Base-by-base conservation (phyloP, 192 early-diverging fungal genomes). In the Entomortierella parvispora region DNA sequence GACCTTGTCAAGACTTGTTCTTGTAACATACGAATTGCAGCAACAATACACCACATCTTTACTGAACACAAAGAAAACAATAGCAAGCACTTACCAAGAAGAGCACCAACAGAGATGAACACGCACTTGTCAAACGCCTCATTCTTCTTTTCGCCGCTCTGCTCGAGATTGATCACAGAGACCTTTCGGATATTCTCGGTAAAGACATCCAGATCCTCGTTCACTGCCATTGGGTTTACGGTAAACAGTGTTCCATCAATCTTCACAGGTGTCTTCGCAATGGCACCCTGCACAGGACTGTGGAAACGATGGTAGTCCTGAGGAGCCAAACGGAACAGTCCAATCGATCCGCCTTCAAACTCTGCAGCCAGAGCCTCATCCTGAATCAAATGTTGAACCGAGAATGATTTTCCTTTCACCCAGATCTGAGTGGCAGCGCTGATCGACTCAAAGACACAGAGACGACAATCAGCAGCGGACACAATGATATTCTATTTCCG, bases 301-400 rank as follows among this genome's bases (percentile, higher is more conserved):
- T 94, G 93, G 81, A 91, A 90, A n/a, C 93, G 82, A 59, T 94
- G 93, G 40, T 94, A 94, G 61, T 94, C 91, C 80, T 94, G 93
- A 40, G 93, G 93, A 0, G 93, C 93, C 15, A 94, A 65, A 15
- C 93, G 81, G 57, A 90, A 93, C 23, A 93, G 83, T 8, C 85
- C 87, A 60, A 92, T 53, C 0, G 86, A 70, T 0, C 89, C 90
- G 40, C 84, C 89, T 22, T 84, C 81, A 52, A 86, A 91, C 29
- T 79, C 37, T 26, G 65, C 45, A 10, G 85, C 85, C 40, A 87
- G 69, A 1, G 42, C 69, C 6, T 84, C 79, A 43, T 87, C 83
- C 29, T 80, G 77, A 28, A 93, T 48, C 22, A 93, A 79, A 7
- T 80, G 80, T 8, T 81, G 47, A 4, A 93, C 53, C 0, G 85